Base-by-base conservation (phyloP, 208 protist species). In the Ichthyophonus hoferi region DNA sequence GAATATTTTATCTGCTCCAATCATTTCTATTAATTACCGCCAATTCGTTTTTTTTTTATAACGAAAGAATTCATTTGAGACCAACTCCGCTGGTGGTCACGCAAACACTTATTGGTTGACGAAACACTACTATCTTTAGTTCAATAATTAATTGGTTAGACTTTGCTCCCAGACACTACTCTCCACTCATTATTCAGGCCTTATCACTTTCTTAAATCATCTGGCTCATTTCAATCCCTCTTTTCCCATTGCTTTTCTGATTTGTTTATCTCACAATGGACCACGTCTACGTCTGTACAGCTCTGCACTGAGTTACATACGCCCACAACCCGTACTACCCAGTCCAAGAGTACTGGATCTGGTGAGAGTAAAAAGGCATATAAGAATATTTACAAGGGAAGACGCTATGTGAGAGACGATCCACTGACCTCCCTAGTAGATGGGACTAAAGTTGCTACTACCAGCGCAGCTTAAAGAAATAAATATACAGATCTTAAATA, bases 381-480 rank as follows among this genome's bases (percentile, higher is more conserved):
- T 14, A 85, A 87, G 42, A 87, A 87, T 35, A 58, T 33, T 24
- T 42, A 87, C 50, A 87, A 87, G 42, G 41, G 24, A 2, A 87
- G 76, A 40, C 40, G 83, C 12, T 42, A 87, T 35, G 83, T 50
- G 24, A 87, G 24, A 39, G 83, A 58, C 3, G 12, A 14, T 3
- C 24, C 76, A 35, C 34, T n/a, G 34, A 58, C 40, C 3, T 42
- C 50, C 35, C 31, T 14, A 0, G 35, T 42, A 2, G 83, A 87
- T 78, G 83, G 50, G 3, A 35, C 76, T 40, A 87, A 77, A 42
- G 83, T 77, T 42, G 83, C 83, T 39, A 87, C 50, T 35, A 87
- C 83, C 31, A 87, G 76, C 42, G 12, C 42, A 7, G 37, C 37
- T 38, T 84, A 38, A 38, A 37, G 39, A 42, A 37, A 7, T 33